Percentiles rank a stretch among this genome's conserved stretches.
Evolutionary conservation across 2,329 filamentous ascomycete genomes (phyloP).

Genomic region (Colletotrichum magnum): DNA sequence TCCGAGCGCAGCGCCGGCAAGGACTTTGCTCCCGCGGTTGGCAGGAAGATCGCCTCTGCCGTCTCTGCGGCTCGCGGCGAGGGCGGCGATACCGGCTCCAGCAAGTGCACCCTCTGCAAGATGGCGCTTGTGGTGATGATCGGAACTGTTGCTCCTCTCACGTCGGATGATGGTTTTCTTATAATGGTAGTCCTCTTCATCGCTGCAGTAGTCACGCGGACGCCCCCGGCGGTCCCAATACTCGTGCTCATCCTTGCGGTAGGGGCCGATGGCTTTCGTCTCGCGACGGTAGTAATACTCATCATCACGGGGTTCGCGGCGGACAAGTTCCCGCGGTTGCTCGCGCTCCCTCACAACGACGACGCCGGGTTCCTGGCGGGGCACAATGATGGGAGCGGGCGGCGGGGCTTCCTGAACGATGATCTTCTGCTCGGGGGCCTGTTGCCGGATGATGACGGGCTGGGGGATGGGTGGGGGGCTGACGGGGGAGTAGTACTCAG

Average conservation of each 20-base stretch:
- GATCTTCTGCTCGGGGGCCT: slow-evolving; percentile 70
- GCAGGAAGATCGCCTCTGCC: slow-evolving; percentile 64
- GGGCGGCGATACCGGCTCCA: slow-evolving; percentile 73
- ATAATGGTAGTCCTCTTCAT: slow-evolving; percentile 58
- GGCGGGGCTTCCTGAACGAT: slow-evolving; percentile 71
- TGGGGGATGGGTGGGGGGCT: slow-evolving; percentile 58
- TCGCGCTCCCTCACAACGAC: slow-evolving; percentile 62
- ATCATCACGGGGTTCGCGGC: slow-evolving; percentile 58
- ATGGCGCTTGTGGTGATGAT: slow-evolving; percentile 68
- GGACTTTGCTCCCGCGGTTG: slow-evolving; percentile 69
- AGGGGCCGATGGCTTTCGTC: slow-evolving; percentile 56
- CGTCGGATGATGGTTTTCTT: slow-evolving; percentile 64
- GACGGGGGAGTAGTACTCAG: slow-evolving; percentile 71
- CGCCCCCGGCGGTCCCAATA: slow-evolving; percentile 50
- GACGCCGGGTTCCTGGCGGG: slow-evolving; percentile 60
- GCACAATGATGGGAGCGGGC: slow-evolving; percentile 66
- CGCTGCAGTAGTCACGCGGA: slow-evolving; percentile 54
- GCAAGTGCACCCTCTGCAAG: slow-evolving; percentile 76
- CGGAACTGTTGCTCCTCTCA: slow-evolving; percentile 65
- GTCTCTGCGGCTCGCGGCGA: slow-evolving; percentile 68
- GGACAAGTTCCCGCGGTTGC: slow-evolving; percentile 53
- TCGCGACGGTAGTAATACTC: slow-evolving; percentile 68
- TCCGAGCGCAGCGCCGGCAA: slow-evolving; percentile 74
- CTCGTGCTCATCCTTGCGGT: slow-evolving; percentile 46
- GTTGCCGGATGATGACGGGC: slow-evolving; percentile 71